Evolutionary conservation across 2,329 filamentous ascomycete genomes (phyloP), one percentile per base, ranked within the genome.

Genomic region (Fusarium decemcellulare): DNA sequence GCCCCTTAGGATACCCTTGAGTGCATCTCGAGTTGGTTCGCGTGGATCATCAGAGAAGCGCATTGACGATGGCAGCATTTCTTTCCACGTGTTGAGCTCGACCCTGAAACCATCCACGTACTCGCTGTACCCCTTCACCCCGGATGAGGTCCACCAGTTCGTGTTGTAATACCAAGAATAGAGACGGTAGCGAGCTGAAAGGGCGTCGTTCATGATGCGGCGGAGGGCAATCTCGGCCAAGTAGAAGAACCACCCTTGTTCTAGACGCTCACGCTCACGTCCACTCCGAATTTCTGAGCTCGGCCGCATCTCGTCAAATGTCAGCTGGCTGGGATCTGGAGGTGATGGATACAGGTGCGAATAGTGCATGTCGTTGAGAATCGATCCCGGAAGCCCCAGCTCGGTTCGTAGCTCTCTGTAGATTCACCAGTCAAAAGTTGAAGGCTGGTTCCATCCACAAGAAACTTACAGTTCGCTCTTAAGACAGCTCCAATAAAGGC

Each of bases 401-500:
- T 73, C 71, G 12, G 65, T 62, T n/a, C 71, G 60, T n/a, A 73
- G 46, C 36, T 73, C 71, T 39, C 71, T 67, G 42, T 12, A 14
- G 42, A 16, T 4, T 23, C 23, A 23, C 23, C 4, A 23, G 23
- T 23, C 23, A 23, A 44, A 27, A 15, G 8, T 44, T 23, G 23
- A 44, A 27, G 18, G 15, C 8, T 44, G 18, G 42, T 23, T 10
- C 10, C 9, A 14, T 10, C 15, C 29, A 15, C 42, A 18, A 8
- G 10, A 29, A n/a, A 56, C 68, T 59, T 40, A 62, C 70, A 75
- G 18, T 54, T 75, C 72, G 27, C 70, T 73, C 42, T 75, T 75
- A 7, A 74, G 52, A 32, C 72, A 75, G 36, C 70, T 72, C 72
- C 72, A 75, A 36, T 75, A 74, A 9, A 75, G 59, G 36, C 72